Percentiles rank a stretch among this genome's conserved stretches.
Conservation (phyloP, 305 asterid species). For the Coffea humblotiana region DNA sequence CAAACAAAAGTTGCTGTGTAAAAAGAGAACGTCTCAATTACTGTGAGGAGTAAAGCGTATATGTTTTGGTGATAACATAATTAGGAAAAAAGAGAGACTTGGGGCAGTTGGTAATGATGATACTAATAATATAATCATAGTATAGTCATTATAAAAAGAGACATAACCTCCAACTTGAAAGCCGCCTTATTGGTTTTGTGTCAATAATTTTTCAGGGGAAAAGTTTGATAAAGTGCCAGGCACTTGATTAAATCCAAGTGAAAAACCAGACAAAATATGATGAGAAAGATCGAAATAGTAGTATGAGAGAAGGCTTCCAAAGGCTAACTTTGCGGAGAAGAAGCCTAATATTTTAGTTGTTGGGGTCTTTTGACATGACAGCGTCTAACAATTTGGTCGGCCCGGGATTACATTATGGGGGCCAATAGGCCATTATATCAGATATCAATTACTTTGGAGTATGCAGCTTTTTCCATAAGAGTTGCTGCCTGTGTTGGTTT, state of each 20-base stretch:
- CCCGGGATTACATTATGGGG: conserved; percentile 17
- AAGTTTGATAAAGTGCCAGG: conserved; percentile 10
- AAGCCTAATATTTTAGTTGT: conserved; percentile 39
- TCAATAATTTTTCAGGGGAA: conserved; percentile 21
- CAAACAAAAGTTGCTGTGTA: not conserved
- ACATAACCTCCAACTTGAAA: conserved; percentile 25
- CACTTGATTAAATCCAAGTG: conserved; percentile 7
- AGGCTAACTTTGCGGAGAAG: conserved; percentile 32
- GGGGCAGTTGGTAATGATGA: not conserved
- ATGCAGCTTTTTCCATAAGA: not conserved
- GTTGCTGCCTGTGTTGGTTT: too few relatives aligned
- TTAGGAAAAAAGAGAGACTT: not conserved
- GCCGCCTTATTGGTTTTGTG: conserved; percentile 30
- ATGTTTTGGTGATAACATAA: not conserved
- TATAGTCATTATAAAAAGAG: conserved; percentile 29
- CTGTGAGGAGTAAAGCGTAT: not conserved
- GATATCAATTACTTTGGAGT: not conserved
- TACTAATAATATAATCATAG: conserved; percentile 30
- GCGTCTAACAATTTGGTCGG: conserved; percentile 28
- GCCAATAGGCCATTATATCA: not conserved
- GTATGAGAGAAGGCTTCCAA: conserved; percentile 16
- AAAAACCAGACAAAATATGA: conserved; percentile 16
- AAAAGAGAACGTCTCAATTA: conserved; percentile 8
- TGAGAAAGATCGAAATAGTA: conserved; percentile 3
- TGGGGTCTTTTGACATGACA: conserved; percentile 38